These are phyloP conservation scores for Fusarium papillatum DNA, from an alignment of 2,329 filamentous ascomycete genomes.

Conservation along the genomic window DNA sequence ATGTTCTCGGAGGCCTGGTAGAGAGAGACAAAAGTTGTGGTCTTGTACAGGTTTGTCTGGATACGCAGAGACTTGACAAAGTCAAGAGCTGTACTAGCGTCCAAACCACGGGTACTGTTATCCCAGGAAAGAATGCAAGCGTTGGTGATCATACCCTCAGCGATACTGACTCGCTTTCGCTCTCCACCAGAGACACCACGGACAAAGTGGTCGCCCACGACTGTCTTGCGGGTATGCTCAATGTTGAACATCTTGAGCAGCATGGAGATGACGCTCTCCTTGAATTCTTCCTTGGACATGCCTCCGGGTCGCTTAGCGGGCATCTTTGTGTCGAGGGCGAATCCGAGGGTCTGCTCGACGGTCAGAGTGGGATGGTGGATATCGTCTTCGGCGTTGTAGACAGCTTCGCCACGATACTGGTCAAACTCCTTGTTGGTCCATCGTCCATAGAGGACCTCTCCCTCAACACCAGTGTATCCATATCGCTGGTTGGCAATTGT, in stretches of 20 bases:
- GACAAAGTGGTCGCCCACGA: conserved; percentile 87
- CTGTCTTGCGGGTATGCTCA: conserved; percentile 86
- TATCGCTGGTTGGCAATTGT: conserved; percentile 75
- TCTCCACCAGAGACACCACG: conserved; percentile 83
- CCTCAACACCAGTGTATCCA: conserved; percentile 68
- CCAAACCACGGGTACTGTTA: conserved; percentile 78
- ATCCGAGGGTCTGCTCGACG: conserved; percentile 88
- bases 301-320: conserved; percentile 84
- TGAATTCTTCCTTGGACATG: conserved; percentile 80
- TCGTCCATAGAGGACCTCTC: conserved; percentile 83
- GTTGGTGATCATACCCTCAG: conserved; percentile 84
- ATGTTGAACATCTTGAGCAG: conserved; percentile 96
- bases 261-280: conserved; percentile 79
- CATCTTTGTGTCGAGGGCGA: conserved; percentile 88
- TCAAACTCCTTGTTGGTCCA: conserved; percentile 80
- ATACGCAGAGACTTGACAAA: conserved; percentile 80
- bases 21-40: conserved; percentile 86
- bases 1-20: conserved; percentile 91
- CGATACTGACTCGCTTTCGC: conserved; percentile 80
- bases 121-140: conserved; percentile 83
- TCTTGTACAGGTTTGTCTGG: conserved; percentile 87
- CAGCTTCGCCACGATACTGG: conserved; percentile 83
- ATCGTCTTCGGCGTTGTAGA: conserved; percentile 87
- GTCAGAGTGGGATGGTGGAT: conserved; percentile 88
- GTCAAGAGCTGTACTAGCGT: conserved; percentile 77